Conservation (phyloP, 495 filamentous ascomycete genomes). For the Neurospora sp. region DNA sequence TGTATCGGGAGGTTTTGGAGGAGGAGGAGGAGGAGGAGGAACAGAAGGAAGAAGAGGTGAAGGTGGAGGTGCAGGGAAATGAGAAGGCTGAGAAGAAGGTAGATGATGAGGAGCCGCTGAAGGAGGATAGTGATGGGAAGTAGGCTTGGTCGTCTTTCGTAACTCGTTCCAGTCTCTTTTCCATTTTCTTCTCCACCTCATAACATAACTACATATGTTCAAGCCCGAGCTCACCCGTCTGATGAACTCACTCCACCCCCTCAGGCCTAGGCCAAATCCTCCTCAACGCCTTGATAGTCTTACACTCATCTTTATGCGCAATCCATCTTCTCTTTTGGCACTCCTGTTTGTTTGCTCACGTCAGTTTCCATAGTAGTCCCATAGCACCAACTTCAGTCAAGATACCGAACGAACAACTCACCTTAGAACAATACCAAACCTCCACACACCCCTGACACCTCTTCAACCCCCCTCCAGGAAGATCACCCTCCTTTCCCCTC, state of each 20-base stretch:
- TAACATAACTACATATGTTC: no score
- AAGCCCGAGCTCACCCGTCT: no score
- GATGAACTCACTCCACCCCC: not conserved
- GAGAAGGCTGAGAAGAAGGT: not conserved
- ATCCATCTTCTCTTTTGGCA: conserved; percentile 34
- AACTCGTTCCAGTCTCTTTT: not conserved
- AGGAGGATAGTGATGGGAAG: not conserved
- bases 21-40: not conserved
- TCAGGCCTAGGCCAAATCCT: conserved; percentile 23
- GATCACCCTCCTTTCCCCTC: conserved; percentile 7
- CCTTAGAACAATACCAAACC: conserved; percentile 34
- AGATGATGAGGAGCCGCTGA: not conserved
- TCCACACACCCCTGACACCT: conserved; percentile 33
- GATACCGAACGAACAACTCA: not conserved
- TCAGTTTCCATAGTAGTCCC: no score
- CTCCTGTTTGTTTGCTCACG: conserved; percentile 10
- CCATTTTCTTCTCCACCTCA: not conserved
- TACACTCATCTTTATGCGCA: conserved; percentile 35
- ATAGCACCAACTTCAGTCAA: no score
- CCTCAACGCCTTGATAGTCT: conserved; percentile 27
- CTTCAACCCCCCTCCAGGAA: conserved; percentile 11
- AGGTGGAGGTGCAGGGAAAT: not conserved
- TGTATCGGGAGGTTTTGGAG: conserved; percentile 45
- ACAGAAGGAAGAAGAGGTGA: not conserved
- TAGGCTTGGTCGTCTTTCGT: not conserved